A percentile compares a stretch with the other conserved stretches of the same genome.
Evolutionary conservation across 108 stramenopile species (phyloP).

Genomic region (Fistulifera solaris): DNA sequence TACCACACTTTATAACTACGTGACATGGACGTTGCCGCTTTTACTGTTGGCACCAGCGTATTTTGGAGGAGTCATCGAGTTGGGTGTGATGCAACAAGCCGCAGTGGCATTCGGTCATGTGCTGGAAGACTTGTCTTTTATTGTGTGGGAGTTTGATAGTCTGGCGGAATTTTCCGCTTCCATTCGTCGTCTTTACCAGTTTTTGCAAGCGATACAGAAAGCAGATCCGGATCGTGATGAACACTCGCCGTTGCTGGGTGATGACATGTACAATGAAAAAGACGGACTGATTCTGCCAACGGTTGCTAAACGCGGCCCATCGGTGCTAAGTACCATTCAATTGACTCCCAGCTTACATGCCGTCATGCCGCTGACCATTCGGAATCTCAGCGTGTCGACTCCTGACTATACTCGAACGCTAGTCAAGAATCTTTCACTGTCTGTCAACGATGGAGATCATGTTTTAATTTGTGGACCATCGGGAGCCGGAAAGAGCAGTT

Average conservation of each 20-base stretch:
- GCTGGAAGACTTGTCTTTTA: constrained; percentile 52
- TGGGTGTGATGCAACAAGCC: constrained; percentile 81
- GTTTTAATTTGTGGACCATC: constrained; percentile 60
- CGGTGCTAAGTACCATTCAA: background rate
- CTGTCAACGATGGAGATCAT: constrained; percentile 30
- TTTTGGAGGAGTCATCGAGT: constrained; percentile 69
- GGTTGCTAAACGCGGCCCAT: background rate
- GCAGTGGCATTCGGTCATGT: constrained; percentile 68
- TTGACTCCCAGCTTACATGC: background rate
- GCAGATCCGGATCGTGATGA: constrained; percentile 15
- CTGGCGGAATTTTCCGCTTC: constrained; percentile 74
- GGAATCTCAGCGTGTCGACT: constrained; percentile 30
- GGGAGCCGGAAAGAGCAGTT: constrained; percentile 45
- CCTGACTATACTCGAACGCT: constrained; percentile 39
- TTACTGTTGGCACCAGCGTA: constrained; percentile 79
- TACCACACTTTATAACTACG: constrained; percentile 70
- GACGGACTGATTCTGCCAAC: background rate
- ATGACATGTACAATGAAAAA: background rate
- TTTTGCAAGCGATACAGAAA: constrained; percentile 40
- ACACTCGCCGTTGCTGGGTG: background rate
- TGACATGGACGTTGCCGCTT: constrained; percentile 76
- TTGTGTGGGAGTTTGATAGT: constrained; percentile 82
- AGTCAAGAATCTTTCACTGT: constrained; percentile 33
- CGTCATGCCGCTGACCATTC: constrained; percentile 20
- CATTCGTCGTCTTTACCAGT: constrained; percentile 62